A percentile compares a stretch with the other conserved stretches of the same genome.
These are phyloP conservation scores for Tetracentron sinense DNA, from an alignment of 164 flowering plant genomes.

Conservation along the genomic window DNA sequence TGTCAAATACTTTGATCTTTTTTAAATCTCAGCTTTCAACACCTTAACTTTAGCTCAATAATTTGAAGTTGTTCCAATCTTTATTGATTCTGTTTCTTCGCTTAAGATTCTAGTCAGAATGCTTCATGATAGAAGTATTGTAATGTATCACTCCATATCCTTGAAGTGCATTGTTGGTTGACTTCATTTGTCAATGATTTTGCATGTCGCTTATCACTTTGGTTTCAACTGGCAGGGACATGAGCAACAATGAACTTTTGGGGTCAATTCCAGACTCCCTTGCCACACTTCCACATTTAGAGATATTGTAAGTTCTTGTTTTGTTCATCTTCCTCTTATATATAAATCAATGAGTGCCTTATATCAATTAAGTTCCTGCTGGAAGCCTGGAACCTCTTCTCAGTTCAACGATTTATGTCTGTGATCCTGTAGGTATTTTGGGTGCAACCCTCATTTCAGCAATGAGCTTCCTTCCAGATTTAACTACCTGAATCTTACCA, in stretches of 20 bases:
- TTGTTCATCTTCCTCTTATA: background rate
- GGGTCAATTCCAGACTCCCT: constrained; percentile 50
- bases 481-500: constrained; percentile 32
- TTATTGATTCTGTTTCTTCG: background rate
- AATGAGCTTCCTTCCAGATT: constrained; percentile 28
- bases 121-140: background rate
- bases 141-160: background rate
- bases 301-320: constrained; percentile 37
- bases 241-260: constrained; percentile 49
- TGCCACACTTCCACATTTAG: constrained; percentile 34
- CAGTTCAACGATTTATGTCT: background rate
- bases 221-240: constrained; percentile 37
- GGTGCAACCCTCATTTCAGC: constrained; percentile 51
- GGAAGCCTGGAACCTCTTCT: background rate
- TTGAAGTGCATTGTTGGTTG: background rate
- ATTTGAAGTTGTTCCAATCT: background rate
- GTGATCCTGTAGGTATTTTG: constrained; percentile 36
- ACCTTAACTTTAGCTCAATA: background rate
- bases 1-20: background rate
- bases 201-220: constrained; percentile 1
- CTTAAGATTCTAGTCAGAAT: too few relatives aligned
- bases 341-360: background rate
- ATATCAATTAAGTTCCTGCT: background rate
- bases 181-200: background rate
- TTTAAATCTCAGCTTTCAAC: background rate